Percentiles rank a stretch among this genome's conserved stretches.
Evolutionary conservation across 2,329 filamentous ascomycete species (phyloP).

Genomic region (Periglandula ipomoeae): DNA sequence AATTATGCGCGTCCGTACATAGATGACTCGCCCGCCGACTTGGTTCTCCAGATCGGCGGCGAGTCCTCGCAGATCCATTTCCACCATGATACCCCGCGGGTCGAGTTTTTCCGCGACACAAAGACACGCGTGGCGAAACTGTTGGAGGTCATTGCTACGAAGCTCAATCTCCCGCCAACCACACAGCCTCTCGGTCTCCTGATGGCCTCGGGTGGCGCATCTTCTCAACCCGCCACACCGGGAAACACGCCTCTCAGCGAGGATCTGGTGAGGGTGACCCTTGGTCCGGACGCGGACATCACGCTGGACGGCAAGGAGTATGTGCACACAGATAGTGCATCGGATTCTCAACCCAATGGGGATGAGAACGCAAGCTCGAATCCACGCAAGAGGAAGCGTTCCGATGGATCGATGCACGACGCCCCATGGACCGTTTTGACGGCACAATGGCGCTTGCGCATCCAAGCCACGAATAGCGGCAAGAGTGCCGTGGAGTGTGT

Average conservation of each 20-base stretch:
- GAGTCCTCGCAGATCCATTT: constrained; percentile 54
- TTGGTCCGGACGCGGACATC: constrained; percentile 53
- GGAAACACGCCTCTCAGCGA: constrained; percentile 62
- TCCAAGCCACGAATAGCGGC: constrained; percentile 44
- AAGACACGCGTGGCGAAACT: constrained; percentile 63
- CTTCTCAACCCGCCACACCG: constrained; percentile 53
- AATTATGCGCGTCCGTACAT: constrained; percentile 78
- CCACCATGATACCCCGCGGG: constrained; percentile 31
- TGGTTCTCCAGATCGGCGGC: constrained; percentile 71
- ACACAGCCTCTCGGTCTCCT: constrained; percentile 55
- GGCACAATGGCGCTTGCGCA: constrained; percentile 63
- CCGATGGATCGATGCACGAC: constrained; percentile 20
- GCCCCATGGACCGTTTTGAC: constrained; percentile 55
- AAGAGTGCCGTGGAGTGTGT: constrained; percentile 58
- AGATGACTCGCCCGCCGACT: constrained; percentile 63
- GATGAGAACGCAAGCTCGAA: constrained; percentile 14
- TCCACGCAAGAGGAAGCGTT: constrained; percentile 37
- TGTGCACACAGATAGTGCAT: constrained; percentile 17
- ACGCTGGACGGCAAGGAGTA: constrained; percentile 47
- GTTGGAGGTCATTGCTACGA: constrained; percentile 72
- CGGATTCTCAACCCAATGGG: constrained; percentile 16
- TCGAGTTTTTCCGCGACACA: constrained; percentile 64
- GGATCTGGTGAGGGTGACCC: constrained; percentile 55
- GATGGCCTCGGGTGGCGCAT: constrained; percentile 55
- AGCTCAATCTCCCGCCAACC: constrained; percentile 58